Evolutionary conservation across 2,329 filamentous ascomycete species (phyloP), one percentile per base, ranked within the genome.

Genomic region (Magnaporthiopsis rhizophila): DNA sequence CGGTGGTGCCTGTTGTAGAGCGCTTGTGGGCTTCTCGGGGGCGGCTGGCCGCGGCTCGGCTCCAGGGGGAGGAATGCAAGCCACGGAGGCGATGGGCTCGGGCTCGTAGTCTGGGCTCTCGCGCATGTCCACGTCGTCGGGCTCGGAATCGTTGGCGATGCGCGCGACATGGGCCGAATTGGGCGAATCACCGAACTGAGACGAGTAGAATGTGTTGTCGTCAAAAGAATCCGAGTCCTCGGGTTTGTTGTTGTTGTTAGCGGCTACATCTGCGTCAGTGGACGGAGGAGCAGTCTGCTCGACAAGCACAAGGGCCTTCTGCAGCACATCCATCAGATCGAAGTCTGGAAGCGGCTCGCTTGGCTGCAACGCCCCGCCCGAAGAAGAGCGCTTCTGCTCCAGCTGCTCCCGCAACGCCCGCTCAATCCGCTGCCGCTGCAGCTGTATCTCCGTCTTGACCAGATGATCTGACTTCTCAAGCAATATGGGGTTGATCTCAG

Each of bases 191-290:
- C 92, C 90, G 80, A 93, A 89, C 79, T 89, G 91, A 78, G 93
- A 97, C 69, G 94, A 97, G 81, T 98, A 97, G 77, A 96, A 96
- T 57, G 92, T 95, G 73, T 96, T 92, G 74, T 96, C 89, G 77
- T 97, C 92, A 78, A 92, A 91, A 50, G 91, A 95, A 75, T 94
- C 91, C 83, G 83, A 90, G 72, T 84, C 78, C 69, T 65, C 66
- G 28, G 50, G 53, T 18, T 56, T 30, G 30, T 30, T 30, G 18
- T 56, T 45, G 58, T 64, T 64, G 76, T 88, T 83, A 81, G 79
- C 76, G 77, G 74, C 77, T 75, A 76, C 71, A 69, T 76, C 81
- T 69, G 81, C 80, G 78, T 85, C 84, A 81, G 81, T 80, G 74
- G 81, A 76, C 71, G 84, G 77, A 68, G 82, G 79, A 72, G 85